Base-by-base conservation (phyloP, 371 early-diverging fungal species). In the Encephalitozoon romaleae region DNA sequence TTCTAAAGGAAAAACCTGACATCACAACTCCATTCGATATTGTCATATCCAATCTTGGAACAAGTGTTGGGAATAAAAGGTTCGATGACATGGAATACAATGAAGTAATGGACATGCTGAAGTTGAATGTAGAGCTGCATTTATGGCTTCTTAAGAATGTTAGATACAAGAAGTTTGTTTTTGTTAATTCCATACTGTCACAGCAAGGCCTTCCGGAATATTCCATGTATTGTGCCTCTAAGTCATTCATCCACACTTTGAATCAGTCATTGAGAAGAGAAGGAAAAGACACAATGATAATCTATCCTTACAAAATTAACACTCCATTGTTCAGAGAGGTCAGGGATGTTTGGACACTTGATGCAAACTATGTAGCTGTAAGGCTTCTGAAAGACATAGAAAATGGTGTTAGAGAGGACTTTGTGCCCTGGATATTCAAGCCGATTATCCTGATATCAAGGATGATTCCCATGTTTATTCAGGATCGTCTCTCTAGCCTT, bases 281-380 rank as follows among this genome's bases (percentile, higher is more conserved):
- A 70, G 75, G 75, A 11, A 54, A 18, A 21, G 49, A 70, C 42
- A 73, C 77, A 5, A 51, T 78, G 18, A 77, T 76, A 1, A 72
- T 80, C 12, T 81, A 78, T 59, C 83, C 83, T 32, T 80, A 72
- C 52, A 83, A 83, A 53, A 70, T 83, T n/a, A 67, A 79, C 52
- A 80, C 83, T 30, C 8, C 38, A 8, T 49, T 83, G 72, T 83
- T 83, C 73, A 47, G 70, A 12, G 65, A 71, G 28, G 69, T 83
- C 28, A 76, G 41, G 15, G 68, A 76, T 49, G 25, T 77, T 2
- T 80, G 66, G 45, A 52, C 68, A 23, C 38, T 80, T 1, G 32
- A 76, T 18, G 70, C 43, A 42, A 32, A 70, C 1, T 32, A 51
- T 28, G 72, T 80, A 12, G 79, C 81, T 42, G 53, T 51, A 32